Base-by-base conservation (phyloP, 169 alveolate species). In the Amoebophrya sp. region DNA sequence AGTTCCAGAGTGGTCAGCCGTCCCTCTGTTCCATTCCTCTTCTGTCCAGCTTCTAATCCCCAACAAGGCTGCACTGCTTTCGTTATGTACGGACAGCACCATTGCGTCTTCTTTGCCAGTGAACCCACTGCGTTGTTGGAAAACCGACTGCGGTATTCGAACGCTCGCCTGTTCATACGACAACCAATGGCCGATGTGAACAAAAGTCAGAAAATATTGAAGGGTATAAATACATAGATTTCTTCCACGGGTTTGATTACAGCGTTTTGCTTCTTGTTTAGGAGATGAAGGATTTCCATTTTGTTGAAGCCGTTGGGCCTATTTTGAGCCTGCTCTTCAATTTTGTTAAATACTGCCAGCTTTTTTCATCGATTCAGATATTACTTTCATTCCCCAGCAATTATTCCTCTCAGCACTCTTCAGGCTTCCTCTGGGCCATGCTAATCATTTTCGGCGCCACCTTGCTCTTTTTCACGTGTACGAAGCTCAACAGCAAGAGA, bases 351-450 rank as follows among this genome's bases (percentile, higher is more conserved):
- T n/a, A n/a, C n/a, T n/a, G n/a, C n/a, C n/a, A n/a, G n/a, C n/a
- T n/a, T n/a, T n/a, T n/a, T n/a, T n/a, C n/a, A n/a, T n/a, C n/a
- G n/a, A n/a, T n/a, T n/a, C n/a, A n/a, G n/a, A n/a, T n/a, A n/a
- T n/a, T n/a, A n/a, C n/a, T n/a, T n/a, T n/a, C n/a, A n/a, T n/a
- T n/a, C n/a, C n/a, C n/a, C n/a, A n/a, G n/a, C n/a, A n/a, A n/a
- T n/a, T n/a, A n/a, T n/a, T n/a, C n/a, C n/a, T n/a, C n/a, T n/a
- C n/a, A n/a, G n/a, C n/a, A n/a, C n/a, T n/a, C n/a, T 36, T 0
- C 83, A 65, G 83, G 83, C n/a, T 65, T 65, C 33, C 83, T 65
- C 36, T 65, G 83, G 83, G 83, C 83, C 3, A 36, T 36, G n/a
- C 10, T 65, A 10, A 65, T 65, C 18, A 65, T 65, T 26, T 18